Evolutionary conservation across 805 yeast genomes (phyloP).

Genomic region (Candida tibetensis): DNA sequence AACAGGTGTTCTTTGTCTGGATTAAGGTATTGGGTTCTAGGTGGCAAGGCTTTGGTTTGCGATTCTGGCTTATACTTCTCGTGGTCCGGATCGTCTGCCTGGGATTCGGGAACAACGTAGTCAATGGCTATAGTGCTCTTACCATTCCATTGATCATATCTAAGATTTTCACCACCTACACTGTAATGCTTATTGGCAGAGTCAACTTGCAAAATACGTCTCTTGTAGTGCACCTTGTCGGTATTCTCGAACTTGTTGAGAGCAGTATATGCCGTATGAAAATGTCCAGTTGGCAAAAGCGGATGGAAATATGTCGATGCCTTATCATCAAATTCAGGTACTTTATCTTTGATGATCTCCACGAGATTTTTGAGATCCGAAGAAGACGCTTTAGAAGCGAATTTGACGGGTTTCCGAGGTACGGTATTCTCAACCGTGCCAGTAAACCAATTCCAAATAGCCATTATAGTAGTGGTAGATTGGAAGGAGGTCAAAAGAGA

Average conservation of each 20-base stretch:
- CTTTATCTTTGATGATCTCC: slow-evolving; percentile 33
- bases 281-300: slow-evolving; percentile 44
- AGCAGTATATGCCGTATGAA: slow-evolving; percentile 50
- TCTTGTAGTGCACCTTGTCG: slow-evolving; percentile 45
- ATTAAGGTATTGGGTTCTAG: slow-evolving; percentile 62
- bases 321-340: slow-evolving; percentile 40
- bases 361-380: slow-evolving; percentile 14
- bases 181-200: slow-evolving; percentile 23
- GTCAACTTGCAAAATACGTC: slow-evolving; percentile 33
- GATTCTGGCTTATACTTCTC: slow-evolving; percentile 38
- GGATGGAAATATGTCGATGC: slow-evolving; percentile 46
- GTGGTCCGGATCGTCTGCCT: slow-evolving; percentile 17
- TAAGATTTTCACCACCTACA: slow-evolving; percentile 26
- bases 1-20: slow-evolving; percentile 39
- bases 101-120: slow-evolving; percentile 34
- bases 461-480: background rate
- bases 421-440: slow-evolving; percentile 23
- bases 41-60: slow-evolving; percentile 58
- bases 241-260: slow-evolving; percentile 39
- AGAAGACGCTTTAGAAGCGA: slow-evolving; percentile 10
- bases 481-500: background rate
- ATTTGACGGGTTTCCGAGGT: slow-evolving; percentile 24
- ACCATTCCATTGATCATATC: slow-evolving; percentile 42
- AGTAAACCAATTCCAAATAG: slow-evolving; percentile 14
- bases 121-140: slow-evolving; percentile 49